A percentile compares a stretch with the other conserved stretches of the same genome.
These are phyloP conservation scores for Cercophora sp. DNA, from an alignment of 495 filamentous ascomycete genomes.

Conservation along the genomic window DNA sequence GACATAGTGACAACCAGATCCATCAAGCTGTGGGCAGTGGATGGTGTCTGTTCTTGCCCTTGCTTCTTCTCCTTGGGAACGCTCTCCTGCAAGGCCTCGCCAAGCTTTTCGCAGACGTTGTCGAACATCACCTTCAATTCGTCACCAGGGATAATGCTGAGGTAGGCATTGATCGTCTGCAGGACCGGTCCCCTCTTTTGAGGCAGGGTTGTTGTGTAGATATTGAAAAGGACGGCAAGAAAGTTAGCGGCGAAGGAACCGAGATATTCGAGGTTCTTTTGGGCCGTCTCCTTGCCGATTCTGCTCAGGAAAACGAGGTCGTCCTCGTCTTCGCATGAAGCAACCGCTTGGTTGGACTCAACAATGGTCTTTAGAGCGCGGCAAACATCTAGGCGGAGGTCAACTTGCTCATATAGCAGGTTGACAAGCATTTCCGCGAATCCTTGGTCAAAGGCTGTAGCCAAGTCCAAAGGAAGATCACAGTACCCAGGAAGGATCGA, in stretches of 20 bases:
- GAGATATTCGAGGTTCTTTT: conserved; percentile 74
- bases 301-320: conserved; percentile 67
- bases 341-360: conserved; percentile 81
- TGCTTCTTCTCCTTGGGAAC: conserved; percentile 55
- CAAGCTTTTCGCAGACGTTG: conserved; percentile 79
- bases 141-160: conserved; percentile 72
- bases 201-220: conserved; percentile 91
- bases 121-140: conserved; percentile 85
- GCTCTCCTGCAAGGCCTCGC: conserved; percentile 63
- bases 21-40: conserved; percentile 92
- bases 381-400: conserved; percentile 82
- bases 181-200: conserved; percentile 87
- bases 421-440: conserved; percentile 91
- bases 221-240: conserved; percentile 93
- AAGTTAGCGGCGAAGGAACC: conserved; percentile 76
- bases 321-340: conserved; percentile 55
- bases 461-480: conserved; percentile 78
- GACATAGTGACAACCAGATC: conserved; percentile 94
- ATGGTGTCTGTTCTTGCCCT: conserved; percentile 71
- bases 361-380: conserved; percentile 78
- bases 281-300: conserved; percentile 68
- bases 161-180: conserved; percentile 86
- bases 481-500: conserved; percentile 92
- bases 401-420: conserved; percentile 85
- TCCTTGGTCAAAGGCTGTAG: conserved; percentile 72